Evolutionary conservation across 225 moss, liverwort and hornwort species (phyloP).

Genomic region (Antitrichia curtipendula): DNA sequence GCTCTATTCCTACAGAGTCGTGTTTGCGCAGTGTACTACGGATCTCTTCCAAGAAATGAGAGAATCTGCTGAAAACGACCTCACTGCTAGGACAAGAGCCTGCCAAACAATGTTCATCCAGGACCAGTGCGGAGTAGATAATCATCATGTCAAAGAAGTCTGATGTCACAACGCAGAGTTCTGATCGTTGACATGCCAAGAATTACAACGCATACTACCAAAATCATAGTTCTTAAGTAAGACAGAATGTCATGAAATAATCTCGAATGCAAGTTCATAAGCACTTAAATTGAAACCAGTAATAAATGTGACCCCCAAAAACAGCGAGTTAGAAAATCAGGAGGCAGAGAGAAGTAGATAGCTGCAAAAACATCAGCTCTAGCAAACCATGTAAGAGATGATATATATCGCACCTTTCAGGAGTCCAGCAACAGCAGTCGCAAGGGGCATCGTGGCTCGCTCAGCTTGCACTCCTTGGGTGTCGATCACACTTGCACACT

Average conservation of each 20-base stretch:
- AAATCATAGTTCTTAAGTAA: not conserved
- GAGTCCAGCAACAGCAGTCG: constrained; percentile 61
- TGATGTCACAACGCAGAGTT: not conserved
- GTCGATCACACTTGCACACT: constrained; percentile 42
- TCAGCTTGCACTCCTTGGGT: constrained; percentile 36
- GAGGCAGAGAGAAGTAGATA: not conserved
- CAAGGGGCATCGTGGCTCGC: constrained; percentile 61
- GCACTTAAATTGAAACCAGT: not conserved
- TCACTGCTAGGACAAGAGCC: not conserved
- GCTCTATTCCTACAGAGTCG: not conserved
- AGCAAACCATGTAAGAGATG: not conserved
- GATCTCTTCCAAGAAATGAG: not conserved
- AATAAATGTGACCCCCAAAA: not conserved
- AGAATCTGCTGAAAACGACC: not conserved
- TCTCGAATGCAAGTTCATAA: not conserved
- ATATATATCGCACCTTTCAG: constrained; percentile 56
- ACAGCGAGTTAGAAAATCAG: not conserved
- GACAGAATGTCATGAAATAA: not conserved
- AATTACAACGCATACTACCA: not conserved
- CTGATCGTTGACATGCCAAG: not conserved
- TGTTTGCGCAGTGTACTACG: not conserved
- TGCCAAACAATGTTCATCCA: not conserved
- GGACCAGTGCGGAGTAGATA: not conserved
- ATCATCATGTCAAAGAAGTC: not conserved
- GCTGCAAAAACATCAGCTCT: not conserved